Evolutionary conservation across 202 grass and related monocot genomes (phyloP).

Genomic region (Panicum virgatum): DNA sequence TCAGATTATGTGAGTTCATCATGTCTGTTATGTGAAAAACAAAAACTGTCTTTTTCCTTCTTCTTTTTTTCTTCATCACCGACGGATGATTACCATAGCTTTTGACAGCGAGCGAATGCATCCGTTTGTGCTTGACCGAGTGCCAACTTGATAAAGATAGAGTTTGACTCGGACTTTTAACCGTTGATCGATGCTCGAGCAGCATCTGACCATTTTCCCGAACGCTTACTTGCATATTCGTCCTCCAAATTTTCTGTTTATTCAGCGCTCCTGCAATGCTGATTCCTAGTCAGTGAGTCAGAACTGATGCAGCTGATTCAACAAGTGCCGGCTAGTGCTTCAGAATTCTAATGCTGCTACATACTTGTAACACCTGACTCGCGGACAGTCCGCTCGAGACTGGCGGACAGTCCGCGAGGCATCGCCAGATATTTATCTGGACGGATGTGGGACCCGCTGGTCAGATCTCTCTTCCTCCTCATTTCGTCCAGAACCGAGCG

Average conservation of each 20-base stretch:
- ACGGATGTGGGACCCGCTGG: no score
- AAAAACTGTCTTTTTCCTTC: background rate
- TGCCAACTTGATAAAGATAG: slow-evolving; percentile 10
- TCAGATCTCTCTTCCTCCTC: no score
- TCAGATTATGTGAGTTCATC: background rate
- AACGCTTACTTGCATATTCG: no score
- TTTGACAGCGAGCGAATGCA: background rate
- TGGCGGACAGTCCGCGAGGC: no score
- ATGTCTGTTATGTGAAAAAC: background rate
- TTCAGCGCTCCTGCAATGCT: background rate
- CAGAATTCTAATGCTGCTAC: background rate
- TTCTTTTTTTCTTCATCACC: background rate
- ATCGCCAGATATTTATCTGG: no score
- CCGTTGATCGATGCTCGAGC: background rate
- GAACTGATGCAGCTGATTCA: background rate
- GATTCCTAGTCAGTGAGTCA: background rate
- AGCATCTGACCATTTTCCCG: background rate
- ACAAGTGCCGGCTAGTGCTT: background rate
- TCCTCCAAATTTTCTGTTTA: background rate
- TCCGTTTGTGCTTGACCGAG: background rate
- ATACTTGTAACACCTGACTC: no score
- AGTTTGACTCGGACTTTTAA: slow-evolving; percentile 2
- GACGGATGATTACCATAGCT: background rate
- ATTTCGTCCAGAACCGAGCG: no score
- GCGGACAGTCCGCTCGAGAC: no score